Evolutionary conservation across 2,329 filamentous ascomycete genomes (phyloP), one percentile per base, ranked within the genome.

Genomic region (Diaporthe aspalathi): DNA sequence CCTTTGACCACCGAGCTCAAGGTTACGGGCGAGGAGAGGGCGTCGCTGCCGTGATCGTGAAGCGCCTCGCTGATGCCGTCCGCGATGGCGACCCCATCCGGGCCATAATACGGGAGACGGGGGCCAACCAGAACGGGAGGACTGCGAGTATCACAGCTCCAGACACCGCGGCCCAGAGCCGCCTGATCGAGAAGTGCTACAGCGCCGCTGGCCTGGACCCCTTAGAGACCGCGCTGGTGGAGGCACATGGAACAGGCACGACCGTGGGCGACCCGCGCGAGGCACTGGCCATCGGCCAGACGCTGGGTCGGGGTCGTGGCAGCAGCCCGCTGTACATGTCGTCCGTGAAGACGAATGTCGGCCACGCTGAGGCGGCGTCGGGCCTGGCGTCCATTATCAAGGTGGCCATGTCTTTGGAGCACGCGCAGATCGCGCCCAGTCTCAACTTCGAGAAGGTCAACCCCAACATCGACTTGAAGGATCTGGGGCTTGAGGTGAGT

Each of bases 111-210:
- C 50, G 50, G 8, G 50, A 71, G 14, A 78, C 76, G 1, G 76
- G 69, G 3, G 49, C 76, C 27, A 80, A 80, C 66, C 73, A 75
- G 47, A 82, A 76, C 38, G 75, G 74, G 1, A 71, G 74, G 27
- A 80, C 77, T 1, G 52, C 67, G 7, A 78, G 77, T 2, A 78
- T 81, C 35, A 80, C 50, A 4, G 20, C 27, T 5, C 50, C 50
- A 17, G 16, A 53, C 8, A 17, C 16, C 0, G 50, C 50, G 2
- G 50, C 50, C 14, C 50, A 53, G 17, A 16, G 11, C 5, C 6
- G n/a, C 3, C 85, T 88, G 62, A 90, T 89, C 66, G 77, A 76
- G 35, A 75, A 78, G 0, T 79, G 84, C 0, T 90, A 90, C 72
- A 72, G 75, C 4, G 79, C 78, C 14, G 82, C 84, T 0, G 84